A percentile compares a stretch with the other conserved stretches of the same genome.
Evolutionary conservation across 169 alveolate species (phyloP).

Genomic region (Plasmodium sp.): DNA sequence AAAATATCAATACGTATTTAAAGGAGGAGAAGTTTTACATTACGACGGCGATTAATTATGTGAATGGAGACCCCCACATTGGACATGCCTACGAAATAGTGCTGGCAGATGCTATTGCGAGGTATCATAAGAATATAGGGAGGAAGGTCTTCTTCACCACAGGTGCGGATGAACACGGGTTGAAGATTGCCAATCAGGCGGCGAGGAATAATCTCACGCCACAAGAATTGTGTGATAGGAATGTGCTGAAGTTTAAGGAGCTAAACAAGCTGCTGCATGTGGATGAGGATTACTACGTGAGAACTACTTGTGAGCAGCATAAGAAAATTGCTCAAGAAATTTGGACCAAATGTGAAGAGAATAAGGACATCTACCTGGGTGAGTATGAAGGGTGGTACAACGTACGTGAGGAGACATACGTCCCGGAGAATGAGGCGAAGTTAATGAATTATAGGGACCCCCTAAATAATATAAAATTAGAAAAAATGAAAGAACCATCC

Average conservation of each 20-base stretch:
- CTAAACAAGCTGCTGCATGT: constrained; percentile 75
- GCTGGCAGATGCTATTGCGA: constrained; percentile 82
- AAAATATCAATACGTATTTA: constrained; percentile 33
- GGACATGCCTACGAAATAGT: constrained; percentile 93
- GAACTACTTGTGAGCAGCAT: constrained; percentile 91
- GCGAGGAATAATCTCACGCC: constrained; percentile 86
- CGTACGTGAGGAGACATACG: constrained; percentile 93
- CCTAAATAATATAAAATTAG: constrained; percentile 84
- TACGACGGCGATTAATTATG: constrained; percentile 95
- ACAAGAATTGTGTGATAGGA: constrained; percentile 87
- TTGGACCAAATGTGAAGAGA: constrained; percentile 83
- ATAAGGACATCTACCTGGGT: constrained; percentile 90
- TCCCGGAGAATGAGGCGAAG: constrained; percentile 93
- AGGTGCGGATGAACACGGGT: constrained; percentile 96
- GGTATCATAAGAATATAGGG: constrained; percentile 88
- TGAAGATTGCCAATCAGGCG: constrained; percentile 93
- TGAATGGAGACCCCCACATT: constrained; percentile 95
- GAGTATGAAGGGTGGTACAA: constrained; percentile 93
- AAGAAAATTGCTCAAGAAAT: constrained; percentile 83
- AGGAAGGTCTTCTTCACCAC: constrained; percentile 86
- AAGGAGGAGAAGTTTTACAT: constrained; percentile 81
- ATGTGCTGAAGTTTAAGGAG: constrained; percentile 79
- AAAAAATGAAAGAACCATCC: constrained; percentile 90
- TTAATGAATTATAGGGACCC: constrained; percentile 90
- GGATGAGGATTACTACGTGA: constrained; percentile 84